Conservation (phyloP, 2,329 filamentous ascomycete species). For the Colletotrichum brevisporum region DNA sequence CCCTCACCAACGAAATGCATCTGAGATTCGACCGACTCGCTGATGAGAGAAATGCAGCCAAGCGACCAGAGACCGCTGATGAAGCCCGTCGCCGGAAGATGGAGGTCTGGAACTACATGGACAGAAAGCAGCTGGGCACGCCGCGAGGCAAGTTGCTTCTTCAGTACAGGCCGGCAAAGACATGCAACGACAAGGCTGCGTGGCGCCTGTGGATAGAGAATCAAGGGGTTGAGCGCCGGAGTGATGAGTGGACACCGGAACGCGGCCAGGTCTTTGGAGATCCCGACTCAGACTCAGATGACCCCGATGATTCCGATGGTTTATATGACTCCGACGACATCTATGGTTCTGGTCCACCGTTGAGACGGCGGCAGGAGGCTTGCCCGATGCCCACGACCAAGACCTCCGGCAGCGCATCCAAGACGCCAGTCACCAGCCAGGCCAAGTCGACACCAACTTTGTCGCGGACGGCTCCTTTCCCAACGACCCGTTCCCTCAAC, state of each 20-base stretch:
- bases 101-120: not conserved
- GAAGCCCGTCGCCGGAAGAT: not conserved
- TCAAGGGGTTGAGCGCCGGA: slow-evolving; percentile 48
- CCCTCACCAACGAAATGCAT: not conserved
- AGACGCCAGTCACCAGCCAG: too few species aligned
- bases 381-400: too few species aligned
- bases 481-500: too few species aligned
- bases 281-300: not conserved
- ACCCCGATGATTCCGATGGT: not conserved
- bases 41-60: too few species aligned
- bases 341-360: too few species aligned
- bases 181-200: slow-evolving; percentile 5
- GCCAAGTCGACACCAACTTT: too few species aligned
- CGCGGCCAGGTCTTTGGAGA: not conserved
- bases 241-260: slow-evolving; percentile 1
- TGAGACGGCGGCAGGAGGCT: too few species aligned
- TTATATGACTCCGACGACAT: too few species aligned
- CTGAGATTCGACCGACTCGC: too few species aligned
- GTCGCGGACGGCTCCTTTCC: too few species aligned
- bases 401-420: too few species aligned
- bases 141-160: slow-evolving; percentile 23
- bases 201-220: slow-evolving; percentile 37
- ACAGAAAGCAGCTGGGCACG: too few species aligned
- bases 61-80: not conserved
- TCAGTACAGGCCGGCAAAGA: slow-evolving; percentile 26